phyloP scores from a whole-genome alignment of 148 eudicot genomes.

The Selenicereus undatus region DNA sequence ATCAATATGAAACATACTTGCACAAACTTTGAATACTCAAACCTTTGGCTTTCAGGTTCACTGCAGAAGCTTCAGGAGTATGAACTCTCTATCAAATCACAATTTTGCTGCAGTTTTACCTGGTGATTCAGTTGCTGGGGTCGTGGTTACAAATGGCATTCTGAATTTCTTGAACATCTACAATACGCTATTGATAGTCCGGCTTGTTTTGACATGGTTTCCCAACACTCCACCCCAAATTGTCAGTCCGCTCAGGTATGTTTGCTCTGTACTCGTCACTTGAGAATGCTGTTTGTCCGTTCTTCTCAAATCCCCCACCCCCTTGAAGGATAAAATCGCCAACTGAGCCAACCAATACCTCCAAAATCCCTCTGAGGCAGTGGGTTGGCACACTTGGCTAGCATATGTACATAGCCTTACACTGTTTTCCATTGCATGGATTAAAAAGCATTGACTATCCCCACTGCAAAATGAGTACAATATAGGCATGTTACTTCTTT shows the following conservation, averaged over 20 bases:
- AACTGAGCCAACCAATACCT: not conserved
- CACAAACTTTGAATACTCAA: not conserved
- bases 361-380: not conserved
- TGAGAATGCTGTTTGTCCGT: not conserved
- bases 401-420: not conserved
- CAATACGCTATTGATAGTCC: constrained; percentile 64
- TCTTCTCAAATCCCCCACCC: not conserved
- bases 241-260: constrained; percentile 85
- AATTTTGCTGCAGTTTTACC: constrained; percentile 92
- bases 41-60: constrained; percentile 43
- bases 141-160: constrained; percentile 79
- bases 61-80: constrained; percentile 36
- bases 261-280: not conserved
- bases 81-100: constrained; percentile 43
- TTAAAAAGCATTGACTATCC: not conserved
- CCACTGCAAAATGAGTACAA: not conserved
- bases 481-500: not conserved
- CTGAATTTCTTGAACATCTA: constrained; percentile 80
- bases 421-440: not conserved
- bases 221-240: constrained; percentile 84
- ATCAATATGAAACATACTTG: not conserved
- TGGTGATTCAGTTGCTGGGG: constrained; percentile 83
- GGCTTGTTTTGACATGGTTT: constrained; percentile 98
- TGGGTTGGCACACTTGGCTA: not conserved
- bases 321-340: not conserved